Evolutionary conservation across 2,329 filamentous ascomycete genomes (phyloP).

Genomic region (Cylindrodendrum hubeiense): DNA sequence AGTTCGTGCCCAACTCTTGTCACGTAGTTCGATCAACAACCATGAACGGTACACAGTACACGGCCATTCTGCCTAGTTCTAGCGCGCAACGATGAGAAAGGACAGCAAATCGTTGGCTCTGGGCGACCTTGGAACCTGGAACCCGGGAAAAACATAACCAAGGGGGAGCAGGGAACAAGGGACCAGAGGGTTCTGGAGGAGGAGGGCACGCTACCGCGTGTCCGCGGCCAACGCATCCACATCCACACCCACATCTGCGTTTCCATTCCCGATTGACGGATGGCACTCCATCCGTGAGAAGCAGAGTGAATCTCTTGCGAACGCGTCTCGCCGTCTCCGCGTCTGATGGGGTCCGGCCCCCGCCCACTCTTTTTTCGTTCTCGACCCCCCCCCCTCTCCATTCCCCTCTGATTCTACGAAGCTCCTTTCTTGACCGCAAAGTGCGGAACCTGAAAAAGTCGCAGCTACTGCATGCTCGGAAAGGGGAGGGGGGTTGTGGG

Average conservation of each 20-base stretch:
- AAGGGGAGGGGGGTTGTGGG: constrained; percentile 17
- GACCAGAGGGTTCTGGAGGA: not conserved
- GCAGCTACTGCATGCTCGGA: constrained; percentile 2
- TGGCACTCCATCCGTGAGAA: constrained; percentile 5
- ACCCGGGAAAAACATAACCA: not conserved
- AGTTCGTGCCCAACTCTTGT: constrained; percentile 38
- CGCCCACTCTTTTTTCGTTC: not conserved
- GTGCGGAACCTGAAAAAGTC: constrained; percentile 1
- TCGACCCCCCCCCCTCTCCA: constrained; percentile 3
- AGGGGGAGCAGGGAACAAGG: constrained; percentile 21
- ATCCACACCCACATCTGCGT: constrained; percentile 8
- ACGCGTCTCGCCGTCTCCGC: constrained; percentile 4
- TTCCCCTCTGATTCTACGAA: not conserved
- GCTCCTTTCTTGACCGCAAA: constrained; percentile 6
- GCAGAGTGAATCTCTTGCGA: constrained; percentile 9
- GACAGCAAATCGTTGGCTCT: constrained; percentile 34
- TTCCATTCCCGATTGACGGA: constrained; percentile 7
- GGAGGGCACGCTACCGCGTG: constrained; percentile 18
- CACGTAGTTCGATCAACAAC: constrained; percentile 10
- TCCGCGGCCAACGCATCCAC: constrained; percentile 20
- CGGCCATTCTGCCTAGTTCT: constrained; percentile 25
- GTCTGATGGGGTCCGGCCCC: not conserved
- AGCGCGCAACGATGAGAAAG: constrained; percentile 28
- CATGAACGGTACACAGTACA: not conserved
- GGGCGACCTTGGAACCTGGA: constrained; percentile 18